These are phyloP conservation scores for Starmerella gropengiesseri DNA, from an alignment of 805 yeast species.

Conservation along the genomic window DNA sequence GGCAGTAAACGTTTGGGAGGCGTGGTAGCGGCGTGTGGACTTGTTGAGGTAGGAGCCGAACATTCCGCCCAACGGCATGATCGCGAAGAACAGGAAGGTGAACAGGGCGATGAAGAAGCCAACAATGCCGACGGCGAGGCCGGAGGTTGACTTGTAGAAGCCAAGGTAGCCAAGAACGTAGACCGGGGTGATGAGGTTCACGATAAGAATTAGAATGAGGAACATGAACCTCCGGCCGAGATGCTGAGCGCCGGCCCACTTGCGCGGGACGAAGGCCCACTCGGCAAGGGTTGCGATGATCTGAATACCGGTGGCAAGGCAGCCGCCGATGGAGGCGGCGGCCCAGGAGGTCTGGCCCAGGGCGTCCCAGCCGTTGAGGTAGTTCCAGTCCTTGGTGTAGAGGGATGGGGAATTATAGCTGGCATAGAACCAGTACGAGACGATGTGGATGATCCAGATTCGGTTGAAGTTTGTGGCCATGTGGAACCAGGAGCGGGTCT, in stretches of 20 bases:
- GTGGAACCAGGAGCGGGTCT: constrained; percentile 96
- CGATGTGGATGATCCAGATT: constrained; percentile 90
- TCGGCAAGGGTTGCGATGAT: constrained; percentile 80
- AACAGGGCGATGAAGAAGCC: constrained; percentile 80
- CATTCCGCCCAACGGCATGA: constrained; percentile 94
- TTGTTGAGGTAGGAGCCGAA: constrained; percentile 87
- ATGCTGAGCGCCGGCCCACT: constrained; percentile 99
- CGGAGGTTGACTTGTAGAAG: constrained; percentile 51
- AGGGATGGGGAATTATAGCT: constrained; percentile 87
- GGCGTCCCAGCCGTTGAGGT: constrained; percentile 77
- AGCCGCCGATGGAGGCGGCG: constrained; percentile 83
- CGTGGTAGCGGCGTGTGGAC: constrained; percentile 74
- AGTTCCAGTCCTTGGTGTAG: constrained; percentile 78
- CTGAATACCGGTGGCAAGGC: constrained; percentile 71
- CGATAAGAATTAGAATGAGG: constrained; percentile 49
- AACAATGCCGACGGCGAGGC: constrained; percentile 69
- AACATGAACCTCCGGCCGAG: constrained; percentile 78
- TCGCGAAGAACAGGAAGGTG: constrained; percentile 73
- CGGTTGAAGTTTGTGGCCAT: constrained; percentile 90
- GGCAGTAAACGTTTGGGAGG: constrained; percentile 94
- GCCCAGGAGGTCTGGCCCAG: constrained; percentile 87
- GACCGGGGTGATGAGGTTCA: constrained; percentile 77
- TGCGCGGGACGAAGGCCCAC: constrained; percentile 93
- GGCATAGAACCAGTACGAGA: constrained; percentile 87
- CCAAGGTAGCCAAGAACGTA: constrained; percentile 74